Percentiles rank a stretch among this genome's conserved stretches.
These are phyloP conservation scores for Calonectria hongkongensis DNA, from an alignment of 2,329 filamentous ascomycete species.

Conservation along the genomic window DNA sequence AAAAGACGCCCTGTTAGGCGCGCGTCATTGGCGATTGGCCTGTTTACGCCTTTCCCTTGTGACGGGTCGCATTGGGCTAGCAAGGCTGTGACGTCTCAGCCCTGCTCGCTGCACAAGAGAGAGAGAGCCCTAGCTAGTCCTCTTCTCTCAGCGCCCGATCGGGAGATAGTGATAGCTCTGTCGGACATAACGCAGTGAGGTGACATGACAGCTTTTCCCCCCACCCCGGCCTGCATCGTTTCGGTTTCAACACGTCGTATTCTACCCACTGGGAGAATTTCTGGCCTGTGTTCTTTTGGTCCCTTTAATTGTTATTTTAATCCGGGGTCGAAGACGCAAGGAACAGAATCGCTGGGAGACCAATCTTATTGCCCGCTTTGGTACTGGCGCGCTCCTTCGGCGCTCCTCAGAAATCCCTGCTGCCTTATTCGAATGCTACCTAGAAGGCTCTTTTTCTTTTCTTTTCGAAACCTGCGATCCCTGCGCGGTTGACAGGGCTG, in stretches of 20 bases:
- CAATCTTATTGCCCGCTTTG: constrained; percentile 10
- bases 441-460: constrained; percentile 11
- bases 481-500: constrained; percentile 26
- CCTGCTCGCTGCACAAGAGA: neutral
- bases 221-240: constrained; percentile 6
- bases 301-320: constrained; percentile 9
- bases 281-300: neutral
- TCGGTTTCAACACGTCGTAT: constrained; percentile 26
- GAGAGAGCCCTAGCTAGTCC: constrained; percentile 16
- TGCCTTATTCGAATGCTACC: constrained; percentile 12
- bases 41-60: constrained; percentile 8
- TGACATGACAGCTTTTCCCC: constrained; percentile 5
- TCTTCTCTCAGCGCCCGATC: constrained; percentile 18
- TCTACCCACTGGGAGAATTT: neutral
- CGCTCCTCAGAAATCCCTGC: constrained; percentile 1
- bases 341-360: neutral
- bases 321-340: constrained; percentile 4
- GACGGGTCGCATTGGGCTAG: constrained; percentile 15
- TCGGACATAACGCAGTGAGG: constrained; percentile 11
- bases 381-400: constrained; percentile 7
- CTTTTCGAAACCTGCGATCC: constrained; percentile 22
- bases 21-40: neutral
- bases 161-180: neutral
- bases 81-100: constrained; percentile 23
- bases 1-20: neutral